Conservation (phyloP, 2,329 filamentous ascomycete species). For the Berkeleyomyces basicola region DNA sequence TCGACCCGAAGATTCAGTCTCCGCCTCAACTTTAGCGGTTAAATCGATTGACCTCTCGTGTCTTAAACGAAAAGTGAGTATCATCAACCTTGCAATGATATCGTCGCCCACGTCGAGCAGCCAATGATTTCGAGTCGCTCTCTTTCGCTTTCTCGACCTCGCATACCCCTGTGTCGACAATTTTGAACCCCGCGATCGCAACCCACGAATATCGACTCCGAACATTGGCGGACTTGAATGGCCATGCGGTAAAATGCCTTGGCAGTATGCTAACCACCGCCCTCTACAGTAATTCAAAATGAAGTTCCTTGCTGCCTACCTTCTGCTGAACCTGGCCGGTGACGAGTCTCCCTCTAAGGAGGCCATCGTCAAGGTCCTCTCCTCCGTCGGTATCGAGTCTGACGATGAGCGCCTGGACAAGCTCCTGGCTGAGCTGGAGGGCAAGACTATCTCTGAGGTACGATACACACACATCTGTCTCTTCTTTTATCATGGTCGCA, state of each 20-base stretch:
- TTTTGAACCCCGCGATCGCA: neutral
- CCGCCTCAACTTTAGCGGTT: constrained; percentile 81
- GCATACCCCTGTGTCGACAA: neutral
- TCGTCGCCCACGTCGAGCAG: neutral
- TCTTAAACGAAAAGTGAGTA: constrained; percentile 36
- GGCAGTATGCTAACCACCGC: neutral
- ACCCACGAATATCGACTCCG: neutral
- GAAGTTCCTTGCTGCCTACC: constrained; percentile 99
- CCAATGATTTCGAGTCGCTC: neutral
- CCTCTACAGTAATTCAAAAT: constrained; percentile 43
- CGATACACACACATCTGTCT: constrained; percentile 19
- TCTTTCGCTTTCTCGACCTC: neutral
- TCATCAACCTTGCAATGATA: neutral
- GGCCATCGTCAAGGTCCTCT: constrained; percentile 80
- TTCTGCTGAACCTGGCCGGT: constrained; percentile 87
- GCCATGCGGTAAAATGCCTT: neutral
- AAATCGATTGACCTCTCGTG: constrained; percentile 98
- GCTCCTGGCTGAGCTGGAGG: constrained; percentile 79
- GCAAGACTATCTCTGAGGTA: constrained; percentile 89
- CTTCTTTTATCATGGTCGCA: neutral
- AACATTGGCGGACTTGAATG: neutral
- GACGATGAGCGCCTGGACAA: constrained; percentile 72
- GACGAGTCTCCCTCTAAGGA: constrained; percentile 73
- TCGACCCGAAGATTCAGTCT: constrained; percentile 97
- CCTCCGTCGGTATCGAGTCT: constrained; percentile 87